These are phyloP conservation scores for Hemileccinum impolitum DNA, from an alignment of 768 basidiomycete species.

Conservation along the genomic window DNA sequence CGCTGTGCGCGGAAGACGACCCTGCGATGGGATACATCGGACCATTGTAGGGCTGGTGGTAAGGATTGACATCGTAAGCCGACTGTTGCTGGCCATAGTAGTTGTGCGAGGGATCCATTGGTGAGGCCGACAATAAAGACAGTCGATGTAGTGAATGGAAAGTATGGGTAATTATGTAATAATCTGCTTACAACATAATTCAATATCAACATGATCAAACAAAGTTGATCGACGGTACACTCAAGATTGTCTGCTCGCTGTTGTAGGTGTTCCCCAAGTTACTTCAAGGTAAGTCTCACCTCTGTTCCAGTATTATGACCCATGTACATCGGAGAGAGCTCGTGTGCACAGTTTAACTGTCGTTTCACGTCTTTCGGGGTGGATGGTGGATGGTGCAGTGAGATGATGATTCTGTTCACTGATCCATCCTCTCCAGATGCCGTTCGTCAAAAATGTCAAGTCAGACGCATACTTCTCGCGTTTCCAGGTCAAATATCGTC, in stretches of 20 bases:
- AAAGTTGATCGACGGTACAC: constrained; percentile 14
- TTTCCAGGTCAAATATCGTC: constrained; percentile 98
- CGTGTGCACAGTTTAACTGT: neutral
- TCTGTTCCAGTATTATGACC: neutral
- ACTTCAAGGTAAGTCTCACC: constrained; percentile 39
- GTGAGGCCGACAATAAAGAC: constrained; percentile 3
- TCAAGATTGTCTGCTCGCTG: constrained; percentile 19
- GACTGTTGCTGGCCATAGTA: constrained; percentile 55
- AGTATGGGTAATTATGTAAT: constrained; percentile 16
- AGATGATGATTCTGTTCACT: constrained; percentile 28
- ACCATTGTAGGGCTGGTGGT: constrained; percentile 77
- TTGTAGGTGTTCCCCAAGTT: constrained; percentile 29
- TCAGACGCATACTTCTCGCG: constrained; percentile 97
- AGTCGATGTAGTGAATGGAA: neutral
- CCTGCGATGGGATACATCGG: constrained; percentile 68
- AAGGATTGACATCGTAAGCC: constrained; percentile 66
- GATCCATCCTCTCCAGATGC: constrained; percentile 53
- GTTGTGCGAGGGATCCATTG: constrained; percentile 36
- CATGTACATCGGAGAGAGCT: neutral
- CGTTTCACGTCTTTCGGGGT: constrained; percentile 15
- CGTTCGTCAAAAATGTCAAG: constrained; percentile 97
- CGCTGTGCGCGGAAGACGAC: constrained; percentile 61
- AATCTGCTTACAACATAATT: neutral
- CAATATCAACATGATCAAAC: constrained; percentile 30
- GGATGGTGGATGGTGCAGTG: constrained; percentile 26